phyloP scores from a whole-genome alignment of 169 alveolate species.

The Plasmodium billcollinsi region DNA sequence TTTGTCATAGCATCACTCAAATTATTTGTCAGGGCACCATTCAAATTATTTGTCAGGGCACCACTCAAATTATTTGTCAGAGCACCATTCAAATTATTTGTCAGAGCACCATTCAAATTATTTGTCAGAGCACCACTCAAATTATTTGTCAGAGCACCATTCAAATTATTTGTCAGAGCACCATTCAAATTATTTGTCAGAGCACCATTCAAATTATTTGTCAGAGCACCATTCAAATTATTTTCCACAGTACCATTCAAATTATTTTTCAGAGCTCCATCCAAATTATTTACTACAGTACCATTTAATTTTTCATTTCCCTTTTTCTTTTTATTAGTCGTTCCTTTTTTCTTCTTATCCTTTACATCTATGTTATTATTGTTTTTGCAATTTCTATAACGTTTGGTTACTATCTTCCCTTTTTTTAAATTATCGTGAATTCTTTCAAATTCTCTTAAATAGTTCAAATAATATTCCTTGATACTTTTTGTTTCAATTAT shows the following conservation, averaged over 20 bases:
- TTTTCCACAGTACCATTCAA: background rate
- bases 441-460: constrained; percentile 73
- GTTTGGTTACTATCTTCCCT: constrained; percentile 56
- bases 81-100: too few species aligned
- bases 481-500: constrained; percentile 37
- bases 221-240: background rate
- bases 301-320: background rate
- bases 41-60: too few species aligned
- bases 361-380: constrained; percentile 5
- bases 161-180: background rate
- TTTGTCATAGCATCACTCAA: too few species aligned
- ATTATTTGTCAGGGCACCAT: too few species aligned
- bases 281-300: too few species aligned
- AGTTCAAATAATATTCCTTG: constrained; percentile 70
- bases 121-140: too few species aligned
- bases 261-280: too few species aligned
- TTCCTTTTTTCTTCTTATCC: constrained; percentile 27
- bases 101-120: too few species aligned
- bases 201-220: background rate
- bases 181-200: constrained; percentile 1
- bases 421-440: constrained; percentile 68
- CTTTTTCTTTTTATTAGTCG: constrained; percentile 1
- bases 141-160: background rate
- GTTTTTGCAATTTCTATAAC: background rate
- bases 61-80: too few species aligned